These are phyloP conservation scores for Botrytis tulipae DNA, from an alignment of 2,329 filamentous ascomycete species.

Conservation along the genomic window DNA sequence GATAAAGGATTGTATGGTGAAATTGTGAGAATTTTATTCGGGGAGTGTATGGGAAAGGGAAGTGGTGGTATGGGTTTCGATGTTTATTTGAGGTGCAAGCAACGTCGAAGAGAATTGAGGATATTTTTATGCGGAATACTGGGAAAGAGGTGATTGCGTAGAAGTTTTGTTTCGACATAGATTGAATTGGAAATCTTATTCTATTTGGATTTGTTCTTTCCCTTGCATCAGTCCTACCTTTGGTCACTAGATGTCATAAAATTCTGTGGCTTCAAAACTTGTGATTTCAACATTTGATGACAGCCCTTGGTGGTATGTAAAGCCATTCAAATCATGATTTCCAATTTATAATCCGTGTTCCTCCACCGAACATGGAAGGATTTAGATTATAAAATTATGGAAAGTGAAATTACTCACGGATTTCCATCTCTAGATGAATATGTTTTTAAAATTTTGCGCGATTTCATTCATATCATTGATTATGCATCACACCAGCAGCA, in stretches of 20 bases:
- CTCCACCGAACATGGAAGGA: not conserved
- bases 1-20: slow-evolving; percentile 25
- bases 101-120: not conserved
- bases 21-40: not conserved
- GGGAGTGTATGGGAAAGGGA: not conserved
- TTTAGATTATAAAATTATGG: not conserved
- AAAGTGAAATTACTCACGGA: accelerated
- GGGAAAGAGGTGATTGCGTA: not conserved
- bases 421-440: not conserved
- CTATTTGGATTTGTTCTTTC: accelerated
- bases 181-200: not conserved
- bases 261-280: not conserved
- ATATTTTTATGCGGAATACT: not conserved
- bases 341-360: not conserved
- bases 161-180: not conserved
- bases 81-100: too few relatives aligned
- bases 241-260: not conserved
- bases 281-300: not conserved
- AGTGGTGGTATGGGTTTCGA: not conserved
- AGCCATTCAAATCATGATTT: accelerated
- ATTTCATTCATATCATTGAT: not conserved
- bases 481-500: not conserved
- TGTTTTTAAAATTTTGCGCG: not conserved
- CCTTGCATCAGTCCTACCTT: accelerated
- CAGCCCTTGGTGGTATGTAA: not conserved